Evolutionary conservation across 192 early-diverging fungal species (phyloP).

Genomic region (Gigaspora rosea): DNA sequence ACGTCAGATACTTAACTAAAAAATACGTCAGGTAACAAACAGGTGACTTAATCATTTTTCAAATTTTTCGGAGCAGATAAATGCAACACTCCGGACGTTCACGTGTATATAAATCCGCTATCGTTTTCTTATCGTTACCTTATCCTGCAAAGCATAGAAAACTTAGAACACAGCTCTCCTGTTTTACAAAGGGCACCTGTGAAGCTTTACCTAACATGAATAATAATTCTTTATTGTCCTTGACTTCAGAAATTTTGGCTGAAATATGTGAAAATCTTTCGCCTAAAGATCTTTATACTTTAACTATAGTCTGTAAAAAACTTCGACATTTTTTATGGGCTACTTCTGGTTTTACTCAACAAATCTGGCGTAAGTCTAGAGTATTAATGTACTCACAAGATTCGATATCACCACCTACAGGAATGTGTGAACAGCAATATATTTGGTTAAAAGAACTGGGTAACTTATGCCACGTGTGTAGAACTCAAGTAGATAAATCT

Average conservation of each 20-base stretch:
- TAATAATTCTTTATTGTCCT: neutral
- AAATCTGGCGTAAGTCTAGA: neutral
- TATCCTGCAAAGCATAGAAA: too few relatives aligned
- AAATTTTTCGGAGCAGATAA: too few relatives aligned
- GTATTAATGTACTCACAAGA: neutral
- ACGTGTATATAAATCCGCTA: too few relatives aligned
- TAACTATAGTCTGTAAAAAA: neutral
- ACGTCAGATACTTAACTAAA: too few relatives aligned
- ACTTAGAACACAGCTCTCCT: too few relatives aligned
- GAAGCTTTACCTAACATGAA: too few relatives aligned
- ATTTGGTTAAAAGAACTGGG: neutral
- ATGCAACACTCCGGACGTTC: too few relatives aligned
- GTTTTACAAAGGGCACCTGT: too few relatives aligned
- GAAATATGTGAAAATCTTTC: neutral
- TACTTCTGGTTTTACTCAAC: neutral
- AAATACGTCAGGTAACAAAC: too few relatives aligned
- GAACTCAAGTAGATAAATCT: neutral
- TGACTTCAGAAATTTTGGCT: neutral
- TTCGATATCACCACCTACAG: neutral
- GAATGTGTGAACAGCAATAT: neutral
- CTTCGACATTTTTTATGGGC: neutral
- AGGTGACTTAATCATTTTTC: too few relatives aligned
- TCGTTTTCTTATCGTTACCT: too few relatives aligned
- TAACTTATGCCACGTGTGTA: neutral
- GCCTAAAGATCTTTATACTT: neutral